Base-by-base conservation (phyloP, 2,329 filamentous ascomycete genomes). In the Talaromyces amestolkiae region DNA sequence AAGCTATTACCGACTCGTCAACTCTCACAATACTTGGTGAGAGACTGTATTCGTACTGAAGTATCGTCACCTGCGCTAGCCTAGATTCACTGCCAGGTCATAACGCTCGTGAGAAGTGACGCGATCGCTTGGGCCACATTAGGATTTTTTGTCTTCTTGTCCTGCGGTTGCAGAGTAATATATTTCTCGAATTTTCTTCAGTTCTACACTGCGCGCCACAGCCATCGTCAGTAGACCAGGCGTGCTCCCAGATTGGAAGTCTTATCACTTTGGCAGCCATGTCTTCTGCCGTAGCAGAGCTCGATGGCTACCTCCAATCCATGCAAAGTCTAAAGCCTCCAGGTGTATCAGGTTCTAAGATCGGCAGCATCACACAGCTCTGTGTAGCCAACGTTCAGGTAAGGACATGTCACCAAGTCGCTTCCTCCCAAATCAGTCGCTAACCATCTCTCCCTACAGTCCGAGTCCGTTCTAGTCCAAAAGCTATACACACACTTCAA, bases 401-500 rank as follows among this genome's bases (percentile, higher is more conserved):
- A 90, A 82, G 87, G 33, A 47, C 10, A 22, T n/a, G 27, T 31
- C 27, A 31, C 27, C 19, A 53, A 2, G 1, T 54, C 7, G 49
- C 24, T 5, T 17, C 22, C 5, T 24, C 22, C 10, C 19, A 37
- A 13, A 19, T 27, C 19, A 24, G 3, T 37, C 15, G 39, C 63
- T 67, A 61, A 65, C 66, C 73, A 37, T 67, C 64, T 33, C 35
- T 69, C 11, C 17, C 45, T 35, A 68, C 82, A 97, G 95, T 94
- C 91, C 80, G 94, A 98, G 83, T 95, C 92, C 63, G 89, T 93
- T 73, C 88, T 99, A 75, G 92, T 98, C 73, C 93, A 97, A 79
- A 97, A 96, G 79, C 90, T 99, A 75, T 97, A 91, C 82, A 96
- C 93, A 70, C 93, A 97, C 76, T 96, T 98, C 86, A 97, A 96